These are phyloP conservation scores for Podospora anserina DNA, from an alignment of 495 filamentous ascomycete genomes.

Conservation along the genomic window DNA sequence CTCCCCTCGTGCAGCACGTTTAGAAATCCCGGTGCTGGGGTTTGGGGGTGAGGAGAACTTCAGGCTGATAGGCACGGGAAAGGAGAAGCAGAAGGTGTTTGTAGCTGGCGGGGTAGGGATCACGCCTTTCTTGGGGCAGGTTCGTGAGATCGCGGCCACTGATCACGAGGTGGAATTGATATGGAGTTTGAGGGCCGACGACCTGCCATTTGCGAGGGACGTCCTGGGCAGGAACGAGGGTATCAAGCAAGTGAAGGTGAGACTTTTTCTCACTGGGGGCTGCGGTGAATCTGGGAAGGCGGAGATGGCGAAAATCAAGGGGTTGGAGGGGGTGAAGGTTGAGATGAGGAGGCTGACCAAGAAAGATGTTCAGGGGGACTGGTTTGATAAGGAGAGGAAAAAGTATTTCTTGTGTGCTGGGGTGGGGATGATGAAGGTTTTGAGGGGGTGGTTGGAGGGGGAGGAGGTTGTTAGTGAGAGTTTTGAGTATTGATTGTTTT, in stretches of 20 bases:
- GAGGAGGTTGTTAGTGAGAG: conserved; percentile 65
- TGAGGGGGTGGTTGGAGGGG: conserved; percentile 62
- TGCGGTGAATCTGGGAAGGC: conserved; percentile 25
- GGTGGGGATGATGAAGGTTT: conserved; percentile 48
- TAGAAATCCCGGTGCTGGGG: conserved; percentile 66
- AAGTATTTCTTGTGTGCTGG: conserved; percentile 71
- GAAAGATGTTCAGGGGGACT: conserved; percentile 49
- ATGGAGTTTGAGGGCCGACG: conserved; percentile 62
- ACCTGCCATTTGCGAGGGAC: conserved; percentile 61
- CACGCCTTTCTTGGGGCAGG: conserved; percentile 69
- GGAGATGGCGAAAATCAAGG: conserved; percentile 30
- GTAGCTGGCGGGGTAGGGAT: conserved; percentile 78
- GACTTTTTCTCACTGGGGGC: conserved; percentile 59
- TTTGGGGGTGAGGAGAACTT: conserved; percentile 62
- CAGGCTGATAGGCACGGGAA: conserved; percentile 5
- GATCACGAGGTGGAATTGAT: conserved; percentile 24
- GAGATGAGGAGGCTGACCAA: conserved; percentile 49
- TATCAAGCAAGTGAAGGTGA: conserved; percentile 46
- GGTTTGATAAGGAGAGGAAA: conserved; percentile 32
- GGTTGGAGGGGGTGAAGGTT: conserved; percentile 42
- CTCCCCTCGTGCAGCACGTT: conserved; percentile 30
- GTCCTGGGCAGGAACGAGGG: conserved; percentile 50
- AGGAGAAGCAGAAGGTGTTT: conserved; percentile 43
- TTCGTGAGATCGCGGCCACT: conserved; percentile 35
- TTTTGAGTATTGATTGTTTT: conserved; percentile 60